These are phyloP conservation scores for Hirsutella minnesotensis DNA, from an alignment of 2,329 filamentous ascomycete genomes.

Conservation along the genomic window DNA sequence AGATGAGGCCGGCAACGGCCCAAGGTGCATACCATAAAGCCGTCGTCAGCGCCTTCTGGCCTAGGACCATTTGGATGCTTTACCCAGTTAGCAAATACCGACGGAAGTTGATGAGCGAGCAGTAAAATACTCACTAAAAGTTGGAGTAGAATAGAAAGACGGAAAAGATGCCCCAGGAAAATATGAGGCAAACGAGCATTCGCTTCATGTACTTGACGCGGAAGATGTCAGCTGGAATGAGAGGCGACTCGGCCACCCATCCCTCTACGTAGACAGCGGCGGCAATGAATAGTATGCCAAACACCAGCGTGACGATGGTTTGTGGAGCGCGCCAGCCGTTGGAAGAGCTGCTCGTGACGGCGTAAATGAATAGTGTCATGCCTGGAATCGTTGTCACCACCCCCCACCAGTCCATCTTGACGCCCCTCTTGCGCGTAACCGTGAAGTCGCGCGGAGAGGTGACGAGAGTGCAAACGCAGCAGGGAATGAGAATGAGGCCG, in stretches of 20 bases:
- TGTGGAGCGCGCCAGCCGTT: constrained; percentile 53
- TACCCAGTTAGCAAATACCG: not conserved
- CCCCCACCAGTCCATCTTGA: constrained; percentile 52
- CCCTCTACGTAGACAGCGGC: constrained; percentile 52
- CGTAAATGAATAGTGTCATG: constrained; percentile 54
- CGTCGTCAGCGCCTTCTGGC: constrained; percentile 37
- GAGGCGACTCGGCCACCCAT: constrained; percentile 45
- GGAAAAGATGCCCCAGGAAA: constrained; percentile 41
- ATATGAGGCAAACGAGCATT: constrained; percentile 41
- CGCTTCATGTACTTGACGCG: constrained; percentile 48
- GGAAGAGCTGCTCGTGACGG: constrained; percentile 51
- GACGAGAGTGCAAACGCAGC: constrained; percentile 32
- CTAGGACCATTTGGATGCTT: constrained; percentile 41
- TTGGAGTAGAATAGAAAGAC: constrained; percentile 52
- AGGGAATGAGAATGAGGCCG: constrained; percentile 27
- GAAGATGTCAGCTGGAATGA: constrained; percentile 54
- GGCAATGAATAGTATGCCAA: constrained; percentile 41
- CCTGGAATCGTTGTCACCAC: constrained; percentile 41
- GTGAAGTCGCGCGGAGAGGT: constrained; percentile 23
- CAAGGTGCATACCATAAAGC: constrained; percentile 49
- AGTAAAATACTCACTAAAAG: constrained; percentile 43
- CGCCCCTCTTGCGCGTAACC: constrained; percentile 15
- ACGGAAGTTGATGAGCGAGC: constrained; percentile 1
- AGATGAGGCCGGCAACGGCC: constrained; percentile 44
- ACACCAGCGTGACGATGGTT: constrained; percentile 44